These are phyloP conservation scores for Arxiozyma slooffiae DNA, from an alignment of 1,139 yeast genomes.

Conservation along the genomic window DNA sequence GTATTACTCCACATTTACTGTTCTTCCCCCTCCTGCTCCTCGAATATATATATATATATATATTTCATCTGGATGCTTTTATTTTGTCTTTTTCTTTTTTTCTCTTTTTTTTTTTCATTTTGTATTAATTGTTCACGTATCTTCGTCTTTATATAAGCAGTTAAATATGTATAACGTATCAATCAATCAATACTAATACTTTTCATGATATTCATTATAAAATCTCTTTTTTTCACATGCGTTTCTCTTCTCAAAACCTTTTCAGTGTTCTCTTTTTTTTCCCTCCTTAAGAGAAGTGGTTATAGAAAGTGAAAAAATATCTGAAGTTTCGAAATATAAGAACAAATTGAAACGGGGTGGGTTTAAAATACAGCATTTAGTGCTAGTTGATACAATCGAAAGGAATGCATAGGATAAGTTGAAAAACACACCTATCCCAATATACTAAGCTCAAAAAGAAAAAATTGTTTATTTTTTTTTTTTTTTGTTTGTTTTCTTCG, in stretches of 20 bases:
- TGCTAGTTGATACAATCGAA: not conserved
- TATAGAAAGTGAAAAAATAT: no score
- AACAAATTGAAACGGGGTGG: not conserved
- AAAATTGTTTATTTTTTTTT: no score
- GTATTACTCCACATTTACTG: no score
- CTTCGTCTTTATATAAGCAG: not conserved
- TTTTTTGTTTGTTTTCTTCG: no score
- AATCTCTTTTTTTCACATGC: not conserved
- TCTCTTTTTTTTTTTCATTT: not conserved
- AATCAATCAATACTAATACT: no score
- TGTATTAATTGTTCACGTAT: not conserved
- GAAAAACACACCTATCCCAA: no score
- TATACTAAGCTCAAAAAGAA: no score
- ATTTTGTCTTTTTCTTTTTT: not conserved
- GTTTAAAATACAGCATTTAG: not conserved
- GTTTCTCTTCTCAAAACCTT: not conserved
- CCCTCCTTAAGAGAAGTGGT: not conserved
- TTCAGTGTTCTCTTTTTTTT: no score
- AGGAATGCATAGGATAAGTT: not conserved
- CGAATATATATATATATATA: no score
- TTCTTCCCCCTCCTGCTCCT: no score
- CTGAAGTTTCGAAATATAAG: not conserved
- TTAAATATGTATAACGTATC: no score
- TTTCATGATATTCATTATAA: not conserved
- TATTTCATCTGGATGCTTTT: not conserved